Base-by-base conservation (phyloP, 2,329 filamentous ascomycete genomes). In the Cordyceps militaris region DNA sequence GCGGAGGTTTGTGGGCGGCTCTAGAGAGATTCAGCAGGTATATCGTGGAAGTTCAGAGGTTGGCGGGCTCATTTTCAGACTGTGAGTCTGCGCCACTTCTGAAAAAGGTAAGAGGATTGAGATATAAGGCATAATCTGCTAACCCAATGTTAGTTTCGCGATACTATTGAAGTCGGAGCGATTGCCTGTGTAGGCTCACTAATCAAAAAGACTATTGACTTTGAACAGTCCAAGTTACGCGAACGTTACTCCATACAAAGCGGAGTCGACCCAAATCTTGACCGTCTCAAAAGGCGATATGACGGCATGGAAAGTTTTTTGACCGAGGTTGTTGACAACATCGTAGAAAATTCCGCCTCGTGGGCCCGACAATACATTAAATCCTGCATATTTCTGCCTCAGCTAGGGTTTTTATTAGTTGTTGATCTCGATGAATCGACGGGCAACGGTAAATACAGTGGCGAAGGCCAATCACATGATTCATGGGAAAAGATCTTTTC, bases 341-440 rank as follows among this genome's bases (percentile, higher is more conserved):
- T 96, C 58, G 81, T 81, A 0, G 70, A 72, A 14, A 77, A 79
- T 1, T 75, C 94, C 21, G 87, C 91, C 1, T 76, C 80, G 59
- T 79, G 79, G 77, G 77, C 78, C 19, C 69, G 70, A 26, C 68
- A 72, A 30, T 77, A 81, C 59, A 72, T 86, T 14, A 76, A 79
- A 34, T 92, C 92, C 56, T 95, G 95, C 61, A 87, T 94, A 19
- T 96, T 94, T 69, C 88, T 96, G 61, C 93, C 92, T 0, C 91
- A 96, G 66, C 82, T 97, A 38, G 94, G 94, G 0, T 99, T 97
- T 67, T 80, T 97, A 38, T 88, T 91, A 2, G 85, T 87, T 0
- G 85, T 96, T 16, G 82, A 91, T 63, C 58, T 61, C 10, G 65
- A 70, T 46, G 60, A 66, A 14, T 69, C 76, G 1, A 84, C 80